These are phyloP conservation scores for Fomitopsis serialis DNA, from an alignment of 768 basidiomycete species.

Conservation along the genomic window DNA sequence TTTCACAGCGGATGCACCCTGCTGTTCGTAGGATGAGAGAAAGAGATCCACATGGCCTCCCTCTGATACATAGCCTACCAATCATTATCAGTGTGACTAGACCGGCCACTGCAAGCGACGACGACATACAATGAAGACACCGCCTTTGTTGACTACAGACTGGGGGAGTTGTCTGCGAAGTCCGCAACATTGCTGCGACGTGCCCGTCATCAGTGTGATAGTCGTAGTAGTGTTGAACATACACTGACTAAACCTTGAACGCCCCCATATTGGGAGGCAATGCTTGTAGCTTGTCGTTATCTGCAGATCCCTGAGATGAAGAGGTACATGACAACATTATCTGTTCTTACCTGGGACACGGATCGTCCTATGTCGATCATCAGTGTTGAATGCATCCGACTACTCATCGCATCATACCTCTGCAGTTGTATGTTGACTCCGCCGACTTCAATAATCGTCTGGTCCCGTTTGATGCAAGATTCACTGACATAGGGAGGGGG, in stretches of 20 bases:
- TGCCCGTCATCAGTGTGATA: background rate
- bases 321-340: background rate
- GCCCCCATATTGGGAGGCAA: conserved; percentile 21
- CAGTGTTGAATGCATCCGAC: too few species aligned
- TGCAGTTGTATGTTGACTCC: conserved; percentile 1
- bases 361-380: background rate
- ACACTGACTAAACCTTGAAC: conserved; percentile 20
- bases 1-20: conserved; percentile 19
- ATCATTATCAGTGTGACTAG: background rate
- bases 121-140: conserved; percentile 20
- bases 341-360: background rate
- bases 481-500: background rate
- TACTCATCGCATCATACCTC: too few species aligned
- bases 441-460: background rate
- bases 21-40: background rate
- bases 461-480: background rate
- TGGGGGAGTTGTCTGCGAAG: conserved; percentile 12
- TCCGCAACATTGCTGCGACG: conserved; percentile 14
- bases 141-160: conserved; percentile 18
- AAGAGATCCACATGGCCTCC: conserved; percentile 27
- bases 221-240: too few species aligned
- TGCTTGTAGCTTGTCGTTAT: conserved; percentile 10
- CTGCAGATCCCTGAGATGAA: background rate
- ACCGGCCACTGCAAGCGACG: too few species aligned
- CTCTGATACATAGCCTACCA: conserved; percentile 23